Base-by-base conservation (phyloP, 805 yeast species). In the Priceomyces fermenticarens region DNA sequence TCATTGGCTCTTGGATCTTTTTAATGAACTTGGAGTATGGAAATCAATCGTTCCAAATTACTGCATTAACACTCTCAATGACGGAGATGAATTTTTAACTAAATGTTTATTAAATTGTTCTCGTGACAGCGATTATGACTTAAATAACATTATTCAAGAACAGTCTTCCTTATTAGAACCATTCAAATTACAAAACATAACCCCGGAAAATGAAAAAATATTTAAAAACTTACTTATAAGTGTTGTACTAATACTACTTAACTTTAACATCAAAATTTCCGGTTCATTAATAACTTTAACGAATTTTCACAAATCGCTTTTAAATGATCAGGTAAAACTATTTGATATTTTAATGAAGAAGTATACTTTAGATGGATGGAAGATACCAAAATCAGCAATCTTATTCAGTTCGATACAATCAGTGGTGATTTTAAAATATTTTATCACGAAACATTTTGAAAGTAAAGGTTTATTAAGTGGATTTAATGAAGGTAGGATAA, bases 11-110 rank as follows among this genome's bases (percentile, higher is more conserved):
- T 49, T 69, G 14, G 75, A 69, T 47, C 44, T 69, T 20, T 67
- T 66, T 42, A 69, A 69, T 37, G 72, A 63, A n/a, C 42, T 65
- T 26, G 44, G 50, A 32, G 48, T 67, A 11, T 69, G 73, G 73
- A 65, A 65, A 43, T 49, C 58, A 16, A 44, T 62, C 10, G 49
- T 69, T 8, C 73, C 73, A 2, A 46, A 49, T 12, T 63, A 60
- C 40, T 63, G 70, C 44, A 41, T 65, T 12, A 44, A 44, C 17
- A 42, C 36, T 26, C 34, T 33, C 29, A 44, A 47, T 11, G 45
- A 50, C 13, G 46, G 44, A n/a, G 42, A 43, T 13, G 42, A 51
- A 10, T 56, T 64, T 25, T 47, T 64, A 17, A 41, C 65, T 6
- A 52, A 58, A 23, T 62, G 71, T 42, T 49, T 68, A 29, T 41